Conservation (phyloP, 257 asterid genomes). For the Solanum corneliomulleri region DNA sequence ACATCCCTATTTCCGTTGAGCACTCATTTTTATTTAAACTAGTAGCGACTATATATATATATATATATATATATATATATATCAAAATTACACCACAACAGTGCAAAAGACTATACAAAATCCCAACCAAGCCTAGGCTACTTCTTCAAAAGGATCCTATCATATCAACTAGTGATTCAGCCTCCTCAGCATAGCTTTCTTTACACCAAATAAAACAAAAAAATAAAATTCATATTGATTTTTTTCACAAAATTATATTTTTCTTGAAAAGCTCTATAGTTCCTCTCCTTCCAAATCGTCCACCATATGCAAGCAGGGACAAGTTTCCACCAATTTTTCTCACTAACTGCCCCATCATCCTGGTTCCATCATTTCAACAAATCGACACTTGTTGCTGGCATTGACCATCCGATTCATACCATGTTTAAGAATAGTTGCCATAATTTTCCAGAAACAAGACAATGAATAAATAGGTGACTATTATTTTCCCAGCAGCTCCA, state of each 20-base stretch:
- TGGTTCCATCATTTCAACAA: not conserved
- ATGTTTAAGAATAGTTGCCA: not conserved
- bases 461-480: not conserved
- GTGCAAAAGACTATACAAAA: not conserved
- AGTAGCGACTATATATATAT: not conserved
- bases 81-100: not conserved
- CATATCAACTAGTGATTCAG: not conserved
- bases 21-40: not conserved
- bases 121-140: not conserved
- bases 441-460: not conserved
- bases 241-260: too few relatives aligned
- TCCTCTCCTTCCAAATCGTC: not conserved
- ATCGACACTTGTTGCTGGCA: not conserved
- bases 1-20: not conserved
- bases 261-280: not conserved
- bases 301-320: not conserved
- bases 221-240: not conserved
- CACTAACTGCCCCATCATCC: not conserved
- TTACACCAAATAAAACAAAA: not conserved
- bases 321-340: not conserved
- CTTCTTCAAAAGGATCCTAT: not conserved
- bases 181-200: not conserved
- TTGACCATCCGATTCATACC: not conserved
- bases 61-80: too few relatives aligned
- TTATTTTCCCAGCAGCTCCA: not conserved